These are phyloP conservation scores for Trypanosoma lewisi DNA, from an alignment of 208 protist species.

Conservation along the genomic window DNA sequence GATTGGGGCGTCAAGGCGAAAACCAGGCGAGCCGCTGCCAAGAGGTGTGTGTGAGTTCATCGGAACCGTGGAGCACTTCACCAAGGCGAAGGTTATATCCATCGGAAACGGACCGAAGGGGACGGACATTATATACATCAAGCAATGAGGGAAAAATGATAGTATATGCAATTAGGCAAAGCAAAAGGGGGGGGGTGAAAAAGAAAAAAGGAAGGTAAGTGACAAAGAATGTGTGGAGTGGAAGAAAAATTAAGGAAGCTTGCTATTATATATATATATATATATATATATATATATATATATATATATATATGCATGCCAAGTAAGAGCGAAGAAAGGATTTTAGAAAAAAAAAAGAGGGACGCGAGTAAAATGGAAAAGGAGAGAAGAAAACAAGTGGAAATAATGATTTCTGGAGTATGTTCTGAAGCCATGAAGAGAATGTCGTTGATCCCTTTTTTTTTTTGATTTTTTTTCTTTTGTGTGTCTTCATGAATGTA, in stretches of 20 bases:
- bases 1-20: constrained; percentile 61
- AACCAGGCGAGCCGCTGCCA: constrained; percentile 65
- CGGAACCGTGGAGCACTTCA: constrained; percentile 85
- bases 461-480: constrained; percentile 24
- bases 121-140: constrained; percentile 88
- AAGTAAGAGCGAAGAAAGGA: background rate
- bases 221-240: constrained; percentile 2
- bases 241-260: constrained; percentile 3
- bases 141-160: constrained; percentile 39
- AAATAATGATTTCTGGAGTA: background rate
- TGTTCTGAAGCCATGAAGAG: no score
- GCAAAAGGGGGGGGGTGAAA: background rate
- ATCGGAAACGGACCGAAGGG: constrained; percentile 90
- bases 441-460: background rate
- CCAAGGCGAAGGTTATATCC: constrained; percentile 78
- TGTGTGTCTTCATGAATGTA: constrained; percentile 9
- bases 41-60: constrained; percentile 74
- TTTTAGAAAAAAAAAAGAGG: background rate
- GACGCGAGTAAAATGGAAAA: background rate
- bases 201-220: background rate
- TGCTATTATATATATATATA: no score
- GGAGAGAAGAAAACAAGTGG: background rate
- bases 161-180: background rate
- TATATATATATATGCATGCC: constrained; percentile 17
- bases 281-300: constrained; percentile 16